A percentile compares a stretch with the other conserved stretches of the same genome.
Conservation (phyloP, 2,329 filamentous ascomycete genomes). For the Fusarium sacchari region DNA sequence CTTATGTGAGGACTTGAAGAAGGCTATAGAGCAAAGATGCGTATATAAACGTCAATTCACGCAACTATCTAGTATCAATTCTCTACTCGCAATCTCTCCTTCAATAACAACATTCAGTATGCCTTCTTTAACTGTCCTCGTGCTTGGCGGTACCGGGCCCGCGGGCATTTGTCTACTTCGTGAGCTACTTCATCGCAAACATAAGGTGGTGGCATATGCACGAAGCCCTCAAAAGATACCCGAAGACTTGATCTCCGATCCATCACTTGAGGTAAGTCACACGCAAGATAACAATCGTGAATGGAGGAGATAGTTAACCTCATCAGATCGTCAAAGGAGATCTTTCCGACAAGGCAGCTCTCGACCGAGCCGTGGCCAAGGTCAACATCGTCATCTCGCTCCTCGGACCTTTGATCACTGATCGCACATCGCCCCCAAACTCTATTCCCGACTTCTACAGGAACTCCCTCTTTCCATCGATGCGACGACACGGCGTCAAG, state of each 20-base stretch:
- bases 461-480: background rate
- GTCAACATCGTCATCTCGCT: slow-evolving; percentile 14
- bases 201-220: slow-evolving; percentile 38
- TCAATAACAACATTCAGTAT: no score
- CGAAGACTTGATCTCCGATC: background rate
- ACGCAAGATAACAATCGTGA: fast-evolving
- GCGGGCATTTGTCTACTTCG: slow-evolving; percentile 45
- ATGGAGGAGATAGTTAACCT: background rate
- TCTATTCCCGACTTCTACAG: slow-evolving; percentile 4
- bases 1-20: no score
- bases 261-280: slow-evolving; percentile 5
- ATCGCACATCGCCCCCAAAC: background rate
- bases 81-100: no score
- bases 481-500: slow-evolving; percentile 18
- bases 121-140: slow-evolving; percentile 16
- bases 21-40: no score
- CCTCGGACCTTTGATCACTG: slow-evolving; percentile 5
- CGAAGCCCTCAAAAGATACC: slow-evolving; percentile 22
- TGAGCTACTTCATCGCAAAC: slow-evolving; percentile 43
- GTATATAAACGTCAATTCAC: no score
- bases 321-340: slow-evolving; percentile 4
- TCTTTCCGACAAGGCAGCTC: background rate
- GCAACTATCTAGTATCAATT: no score
- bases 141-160: slow-evolving; percentile 48
- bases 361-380: background rate